phyloP scores from a whole-genome alignment of 2,329 filamentous ascomycete genomes.

The Diaporthe nobilis region DNA sequence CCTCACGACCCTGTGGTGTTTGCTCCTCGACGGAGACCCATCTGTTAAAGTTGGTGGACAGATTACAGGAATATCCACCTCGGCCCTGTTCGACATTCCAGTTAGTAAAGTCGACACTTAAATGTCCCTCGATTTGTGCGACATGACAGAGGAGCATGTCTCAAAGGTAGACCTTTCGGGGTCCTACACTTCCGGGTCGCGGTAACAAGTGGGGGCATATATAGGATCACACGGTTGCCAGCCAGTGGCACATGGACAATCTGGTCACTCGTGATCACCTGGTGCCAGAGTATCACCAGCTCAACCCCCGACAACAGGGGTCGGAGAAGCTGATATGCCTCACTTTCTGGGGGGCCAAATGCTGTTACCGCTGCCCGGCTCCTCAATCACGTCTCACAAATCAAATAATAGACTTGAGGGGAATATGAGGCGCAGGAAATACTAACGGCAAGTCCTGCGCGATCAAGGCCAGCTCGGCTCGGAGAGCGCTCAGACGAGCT shows the following conservation, averaged over 20 bases:
- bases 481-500: conserved; percentile 83
- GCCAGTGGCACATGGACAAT: not conserved
- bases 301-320: not conserved
- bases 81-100: conserved; percentile 60
- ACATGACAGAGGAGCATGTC: conserved; percentile 23
- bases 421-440: not conserved
- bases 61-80: conserved; percentile 87
- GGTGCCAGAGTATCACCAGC: not conserved
- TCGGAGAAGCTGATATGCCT: not conserved
- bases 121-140: not conserved
- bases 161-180: not conserved
- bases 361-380: not conserved
- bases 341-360: not conserved
- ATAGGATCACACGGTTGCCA: not conserved
- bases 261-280: not conserved
- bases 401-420: not conserved
- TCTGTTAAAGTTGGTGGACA: conserved; percentile 82
- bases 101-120: not conserved
- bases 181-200: not conserved
- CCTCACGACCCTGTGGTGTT: conserved; percentile 86
- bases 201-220: not conserved
- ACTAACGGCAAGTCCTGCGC: conserved; percentile 78
- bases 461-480: conserved; percentile 85
- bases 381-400: conserved; percentile 2
- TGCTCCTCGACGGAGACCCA: conserved; percentile 80